Conservation (phyloP, 352 stramenopile species). For the Globisporangium spiculum region DNA sequence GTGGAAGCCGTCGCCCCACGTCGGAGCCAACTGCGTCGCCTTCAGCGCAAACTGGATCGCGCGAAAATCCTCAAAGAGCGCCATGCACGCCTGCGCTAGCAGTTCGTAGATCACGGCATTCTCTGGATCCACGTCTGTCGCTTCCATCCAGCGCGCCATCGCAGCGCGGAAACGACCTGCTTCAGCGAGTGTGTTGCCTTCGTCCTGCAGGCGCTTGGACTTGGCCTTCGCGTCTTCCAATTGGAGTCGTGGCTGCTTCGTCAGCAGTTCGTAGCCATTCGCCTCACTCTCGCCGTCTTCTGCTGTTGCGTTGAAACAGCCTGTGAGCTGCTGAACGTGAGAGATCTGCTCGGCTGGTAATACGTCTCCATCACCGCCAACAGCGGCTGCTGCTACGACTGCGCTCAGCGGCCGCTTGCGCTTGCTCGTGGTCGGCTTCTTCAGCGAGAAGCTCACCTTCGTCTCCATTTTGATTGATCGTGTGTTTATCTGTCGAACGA, state of each 20-base stretch:
- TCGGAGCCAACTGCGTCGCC: conserved; percentile 47
- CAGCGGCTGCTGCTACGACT: neutral
- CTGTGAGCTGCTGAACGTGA: conserved; percentile 4
- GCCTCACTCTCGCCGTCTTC: conserved; percentile 12
- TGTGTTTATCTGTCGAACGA: too few species aligned
- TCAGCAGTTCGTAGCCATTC: neutral
- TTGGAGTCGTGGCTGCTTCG: conserved; percentile 20
- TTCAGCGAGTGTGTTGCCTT: conserved; percentile 77
- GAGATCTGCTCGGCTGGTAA: neutral
- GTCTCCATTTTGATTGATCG: conserved; percentile 4
- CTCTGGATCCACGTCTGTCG: conserved; percentile 36
- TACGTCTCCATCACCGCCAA: too few species aligned
- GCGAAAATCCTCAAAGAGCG: conserved; percentile 70
- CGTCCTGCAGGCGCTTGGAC: conserved; percentile 60
- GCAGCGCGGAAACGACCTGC: conserved; percentile 55
- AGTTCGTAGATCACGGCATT: conserved; percentile 65
- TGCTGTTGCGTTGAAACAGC: conserved; percentile 10
- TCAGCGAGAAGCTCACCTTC: conserved; percentile 31
- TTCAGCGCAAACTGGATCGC: conserved; percentile 62
- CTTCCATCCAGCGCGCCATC: conserved; percentile 67
- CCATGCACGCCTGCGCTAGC: conserved; percentile 68
- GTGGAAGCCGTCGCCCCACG: conserved; percentile 66
- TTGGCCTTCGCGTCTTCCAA: conserved; percentile 61
- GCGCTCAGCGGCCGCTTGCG: conserved; percentile 15
- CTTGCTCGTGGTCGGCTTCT: conserved; percentile 21